Conservation (phyloP, 2,329 filamentous ascomycete genomes). For the Aciculosporium take region DNA sequence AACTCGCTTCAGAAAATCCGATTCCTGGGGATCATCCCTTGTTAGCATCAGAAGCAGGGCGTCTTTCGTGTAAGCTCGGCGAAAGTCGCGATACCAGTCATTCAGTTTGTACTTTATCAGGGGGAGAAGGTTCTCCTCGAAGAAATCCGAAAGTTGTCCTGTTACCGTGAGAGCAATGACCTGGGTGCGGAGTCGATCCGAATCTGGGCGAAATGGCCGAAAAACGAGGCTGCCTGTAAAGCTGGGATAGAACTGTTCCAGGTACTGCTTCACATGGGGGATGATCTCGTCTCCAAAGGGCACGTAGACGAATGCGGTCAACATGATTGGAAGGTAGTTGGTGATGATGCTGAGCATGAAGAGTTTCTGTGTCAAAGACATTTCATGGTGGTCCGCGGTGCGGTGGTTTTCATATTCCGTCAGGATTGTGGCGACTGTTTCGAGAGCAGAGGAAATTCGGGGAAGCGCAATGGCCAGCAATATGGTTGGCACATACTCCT, state of each 20-base stretch:
- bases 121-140: constrained; percentile 58
- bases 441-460: constrained; percentile 48
- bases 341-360: constrained; percentile 72
- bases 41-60: constrained; percentile 29
- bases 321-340: constrained; percentile 59
- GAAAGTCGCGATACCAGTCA: constrained; percentile 30
- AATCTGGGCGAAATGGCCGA: constrained; percentile 47
- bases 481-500: constrained; percentile 61
- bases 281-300: constrained; percentile 56
- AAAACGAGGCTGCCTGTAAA: constrained; percentile 38
- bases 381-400: constrained; percentile 53
- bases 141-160: constrained; percentile 55
- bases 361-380: constrained; percentile 57
- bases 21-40: constrained; percentile 48
- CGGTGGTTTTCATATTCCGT: constrained; percentile 65
- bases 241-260: constrained; percentile 29
- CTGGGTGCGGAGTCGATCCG: constrained; percentile 51
- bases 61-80: constrained; percentile 21
- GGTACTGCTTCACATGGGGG: constrained; percentile 49
- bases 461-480: constrained; percentile 54
- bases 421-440: constrained; percentile 45
- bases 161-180: constrained; percentile 65
- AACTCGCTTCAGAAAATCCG: constrained; percentile 46
- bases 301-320: constrained; percentile 69
- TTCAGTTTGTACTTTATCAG: constrained; percentile 46